phyloP scores from a whole-genome alignment of 768 basidiomycete species.

The Guyanaporus albipodus region DNA sequence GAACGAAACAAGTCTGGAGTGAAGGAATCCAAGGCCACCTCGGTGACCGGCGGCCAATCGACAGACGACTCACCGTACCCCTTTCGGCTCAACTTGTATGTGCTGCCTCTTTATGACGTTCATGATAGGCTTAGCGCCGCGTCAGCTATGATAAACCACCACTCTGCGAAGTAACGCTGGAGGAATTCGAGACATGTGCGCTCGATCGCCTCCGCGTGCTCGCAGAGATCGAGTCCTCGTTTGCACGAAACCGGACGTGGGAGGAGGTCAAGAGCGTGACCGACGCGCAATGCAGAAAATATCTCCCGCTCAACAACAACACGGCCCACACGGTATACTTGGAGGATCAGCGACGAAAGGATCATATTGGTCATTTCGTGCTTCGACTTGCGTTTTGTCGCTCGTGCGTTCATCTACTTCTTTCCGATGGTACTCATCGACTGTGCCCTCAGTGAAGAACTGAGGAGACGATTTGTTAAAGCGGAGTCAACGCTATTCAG shows the following conservation, averaged over 20 bases:
- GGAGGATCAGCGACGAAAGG: slow-evolving; percentile 68
- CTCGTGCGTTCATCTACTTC: slow-evolving; percentile 58
- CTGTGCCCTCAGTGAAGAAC: slow-evolving; percentile 64
- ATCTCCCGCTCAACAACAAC: slow-evolving; percentile 65
- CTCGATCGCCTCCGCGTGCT: slow-evolving; percentile 83
- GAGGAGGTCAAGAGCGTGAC: slow-evolving; percentile 72
- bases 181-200: slow-evolving; percentile 92
- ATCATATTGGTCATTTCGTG: slow-evolving; percentile 92
- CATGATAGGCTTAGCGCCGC: slow-evolving; percentile 4
- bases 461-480: slow-evolving; percentile 83
- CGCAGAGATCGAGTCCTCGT: slow-evolving; percentile 87
- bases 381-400: slow-evolving; percentile 92
- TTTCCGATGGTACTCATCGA: background rate
- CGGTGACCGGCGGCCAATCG: background rate
- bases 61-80: slow-evolving; percentile 44
- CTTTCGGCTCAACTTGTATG: slow-evolving; percentile 76
- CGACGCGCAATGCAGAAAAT: slow-evolving; percentile 60
- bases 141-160: slow-evolving; percentile 85
- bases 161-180: slow-evolving; percentile 82
- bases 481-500: slow-evolving; percentile 84
- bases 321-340: slow-evolving; percentile 44
- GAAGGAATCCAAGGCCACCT: background rate
- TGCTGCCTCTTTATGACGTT: slow-evolving; percentile 7
- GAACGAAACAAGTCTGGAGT: slow-evolving; percentile 2
- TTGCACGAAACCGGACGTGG: slow-evolving; percentile 76